Conservation (phyloP, 352 stramenopile genomes). For the Globisporangium yorkense region DNA sequence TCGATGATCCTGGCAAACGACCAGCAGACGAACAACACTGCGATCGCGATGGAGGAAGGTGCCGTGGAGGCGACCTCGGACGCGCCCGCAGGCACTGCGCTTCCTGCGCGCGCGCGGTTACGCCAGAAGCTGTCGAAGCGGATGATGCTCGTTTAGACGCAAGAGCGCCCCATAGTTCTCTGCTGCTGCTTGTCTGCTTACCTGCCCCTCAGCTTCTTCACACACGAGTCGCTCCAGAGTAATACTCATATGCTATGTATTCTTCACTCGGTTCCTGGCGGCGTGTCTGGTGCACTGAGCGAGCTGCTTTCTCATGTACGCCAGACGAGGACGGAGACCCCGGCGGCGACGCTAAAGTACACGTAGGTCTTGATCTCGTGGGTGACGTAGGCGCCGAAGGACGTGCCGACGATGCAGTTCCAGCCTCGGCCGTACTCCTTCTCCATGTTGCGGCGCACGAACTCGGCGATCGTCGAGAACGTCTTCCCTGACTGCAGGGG, state of each 20-base stretch:
- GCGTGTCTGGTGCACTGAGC: not conserved
- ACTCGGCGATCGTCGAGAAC: constrained; percentile 89
- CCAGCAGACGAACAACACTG: constrained; percentile 18
- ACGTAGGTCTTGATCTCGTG: constrained; percentile 96
- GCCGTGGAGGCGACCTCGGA: constrained; percentile 4
- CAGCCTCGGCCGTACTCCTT: constrained; percentile 90
- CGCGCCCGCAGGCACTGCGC: constrained; percentile 6
- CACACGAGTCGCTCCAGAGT: not conserved
- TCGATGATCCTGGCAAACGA: constrained; percentile 32
- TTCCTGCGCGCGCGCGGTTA: constrained; percentile 18
- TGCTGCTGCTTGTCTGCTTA: constrained; percentile 2
- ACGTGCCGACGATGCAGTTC: constrained; percentile 91
- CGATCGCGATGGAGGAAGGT: constrained; percentile 33
- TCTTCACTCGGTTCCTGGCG: not conserved
- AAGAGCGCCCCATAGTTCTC: not conserved
- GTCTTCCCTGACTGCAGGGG: constrained; percentile 80
- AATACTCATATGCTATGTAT: not conserved
- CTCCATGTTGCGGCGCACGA: constrained; percentile 90
- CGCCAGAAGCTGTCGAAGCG: constrained; percentile 36
- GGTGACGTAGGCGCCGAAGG: constrained; percentile 92
- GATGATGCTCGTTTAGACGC: constrained; percentile 41
- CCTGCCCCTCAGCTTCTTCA: not conserved
- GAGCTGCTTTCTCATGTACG: constrained; percentile 36
- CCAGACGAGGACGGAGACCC: constrained; percentile 91
- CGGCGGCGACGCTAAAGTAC: constrained; percentile 90